These are phyloP conservation scores for Mucuna pruriens DNA, from an alignment of 306 rosid species.

Conservation along the genomic window DNA sequence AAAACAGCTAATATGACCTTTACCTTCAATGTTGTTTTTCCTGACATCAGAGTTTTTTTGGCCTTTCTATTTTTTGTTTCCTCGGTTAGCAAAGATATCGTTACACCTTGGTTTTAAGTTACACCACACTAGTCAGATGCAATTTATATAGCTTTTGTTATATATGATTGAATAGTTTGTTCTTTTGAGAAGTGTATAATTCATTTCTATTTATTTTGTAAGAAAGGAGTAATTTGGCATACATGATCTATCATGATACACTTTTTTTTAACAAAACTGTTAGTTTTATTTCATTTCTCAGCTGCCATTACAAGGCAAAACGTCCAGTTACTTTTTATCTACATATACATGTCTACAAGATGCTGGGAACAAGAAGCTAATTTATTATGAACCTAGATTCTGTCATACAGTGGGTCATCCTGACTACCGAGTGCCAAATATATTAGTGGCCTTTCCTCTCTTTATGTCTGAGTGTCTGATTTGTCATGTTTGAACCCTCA, in stretches of 20 bases:
- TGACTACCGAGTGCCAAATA: not conserved
- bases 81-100: not conserved
- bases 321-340: not conserved
- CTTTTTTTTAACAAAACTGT: not conserved
- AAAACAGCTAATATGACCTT: conserved; percentile 12
- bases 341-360: not conserved
- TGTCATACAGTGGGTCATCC: not conserved
- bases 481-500: conserved; percentile 31
- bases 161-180: not conserved
- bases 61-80: conserved; percentile 9
- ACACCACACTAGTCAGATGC: not conserved
- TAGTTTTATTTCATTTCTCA: conserved; percentile 19
- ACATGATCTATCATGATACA: not conserved
- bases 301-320: not conserved
- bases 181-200: not conserved
- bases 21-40: not conserved
- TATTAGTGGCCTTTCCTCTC: not conserved
- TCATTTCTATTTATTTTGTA: conserved; percentile 14
- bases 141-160: not conserved
- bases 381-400: conserved; percentile 5
- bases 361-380: conserved; percentile 6
- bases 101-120: not conserved
- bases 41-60: not conserved
- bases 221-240: not conserved
- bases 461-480: conserved; percentile 15